Conservation (phyloP, 257 asterid genomes). For the Verbena officinalis region DNA sequence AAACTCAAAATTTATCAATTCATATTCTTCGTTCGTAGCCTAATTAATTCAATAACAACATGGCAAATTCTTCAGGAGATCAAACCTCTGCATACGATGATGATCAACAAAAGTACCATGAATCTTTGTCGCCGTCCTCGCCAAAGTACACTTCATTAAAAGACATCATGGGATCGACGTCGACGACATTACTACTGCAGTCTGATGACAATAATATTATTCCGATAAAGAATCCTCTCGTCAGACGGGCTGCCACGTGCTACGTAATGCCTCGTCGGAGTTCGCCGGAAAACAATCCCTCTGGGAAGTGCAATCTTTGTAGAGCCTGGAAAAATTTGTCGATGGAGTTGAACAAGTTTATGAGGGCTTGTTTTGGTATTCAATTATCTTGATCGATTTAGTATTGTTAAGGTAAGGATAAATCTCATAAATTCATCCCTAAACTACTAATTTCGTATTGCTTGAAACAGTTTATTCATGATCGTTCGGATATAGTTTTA, state of each 20-base stretch:
- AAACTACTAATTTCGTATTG: too few relatives aligned
- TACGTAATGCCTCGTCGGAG: slow-evolving; percentile 6
- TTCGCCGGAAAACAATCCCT: neutral
- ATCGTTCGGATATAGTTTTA: too few relatives aligned
- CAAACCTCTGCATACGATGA: neutral
- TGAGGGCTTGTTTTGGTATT: slow-evolving; percentile 2
- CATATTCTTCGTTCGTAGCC: too few relatives aligned
- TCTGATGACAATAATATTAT: neutral
- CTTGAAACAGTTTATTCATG: too few relatives aligned
- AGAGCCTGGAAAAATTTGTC: neutral
- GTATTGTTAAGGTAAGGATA: too few relatives aligned
- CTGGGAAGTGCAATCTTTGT: neutral
- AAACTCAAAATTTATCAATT: too few relatives aligned
- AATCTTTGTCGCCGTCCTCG: neutral
- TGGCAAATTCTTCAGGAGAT: neutral
- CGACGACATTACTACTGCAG: neutral
- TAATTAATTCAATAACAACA: too few relatives aligned
- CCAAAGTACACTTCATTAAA: slow-evolving; percentile 25
- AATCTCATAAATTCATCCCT: too few relatives aligned
- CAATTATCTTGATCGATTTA: neutral
- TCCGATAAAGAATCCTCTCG: slow-evolving; percentile 14
- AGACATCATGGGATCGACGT: slow-evolving; percentile 9
- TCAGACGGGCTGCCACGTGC: slow-evolving; percentile 15
- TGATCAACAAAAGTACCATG: too few relatives aligned
- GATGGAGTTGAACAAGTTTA: neutral